These are phyloP conservation scores for Meira nashicola DNA, from an alignment of 1,284 basidiomycete species.

Conservation along the genomic window DNA sequence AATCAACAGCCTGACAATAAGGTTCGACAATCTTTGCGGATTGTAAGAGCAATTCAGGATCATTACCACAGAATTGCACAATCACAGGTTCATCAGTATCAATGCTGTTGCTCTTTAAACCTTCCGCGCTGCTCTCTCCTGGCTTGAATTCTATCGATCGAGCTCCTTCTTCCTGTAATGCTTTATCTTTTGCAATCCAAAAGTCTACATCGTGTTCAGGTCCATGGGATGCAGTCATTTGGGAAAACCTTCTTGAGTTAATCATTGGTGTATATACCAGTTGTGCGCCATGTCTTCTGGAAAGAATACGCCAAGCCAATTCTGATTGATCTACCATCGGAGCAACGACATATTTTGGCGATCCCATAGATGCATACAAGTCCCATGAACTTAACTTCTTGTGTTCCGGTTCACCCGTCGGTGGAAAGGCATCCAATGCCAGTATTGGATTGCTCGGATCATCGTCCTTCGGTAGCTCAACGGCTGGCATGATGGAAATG, in stretches of 20 bases:
- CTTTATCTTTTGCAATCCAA: neutral
- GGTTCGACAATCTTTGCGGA: conserved; percentile 41
- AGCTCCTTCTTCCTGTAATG: conserved; percentile 6
- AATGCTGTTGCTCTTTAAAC: conserved; percentile 57
- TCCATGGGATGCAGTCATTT: conserved; percentile 27
- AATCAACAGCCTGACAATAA: conserved; percentile 73
- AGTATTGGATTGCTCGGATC: conserved; percentile 8
- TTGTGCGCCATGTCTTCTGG: conserved; percentile 73
- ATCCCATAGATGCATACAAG: conserved; percentile 75
- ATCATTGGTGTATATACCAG: conserved; percentile 96
- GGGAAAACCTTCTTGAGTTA: conserved; percentile 77
- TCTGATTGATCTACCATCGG: conserved; percentile 99
- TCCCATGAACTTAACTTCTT: conserved; percentile 71
- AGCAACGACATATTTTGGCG: conserved; percentile 81
- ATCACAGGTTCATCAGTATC: conserved; percentile 74
- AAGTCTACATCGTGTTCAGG: conserved; percentile 22
- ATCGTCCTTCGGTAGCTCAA: neutral
- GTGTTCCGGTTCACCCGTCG: conserved; percentile 39
- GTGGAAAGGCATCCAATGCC: conserved; percentile 37
- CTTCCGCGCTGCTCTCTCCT: conserved; percentile 11
- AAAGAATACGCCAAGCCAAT: conserved; percentile 78
- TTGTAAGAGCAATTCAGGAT: conserved; percentile 65
- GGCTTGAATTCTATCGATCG: no score
- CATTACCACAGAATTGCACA: conserved; percentile 87
- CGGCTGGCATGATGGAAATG: neutral